Evolutionary conservation across 768 basidiomycete species (phyloP), one percentile per base, ranked within the genome.

Genomic region (Suillus clintonianus): DNA sequence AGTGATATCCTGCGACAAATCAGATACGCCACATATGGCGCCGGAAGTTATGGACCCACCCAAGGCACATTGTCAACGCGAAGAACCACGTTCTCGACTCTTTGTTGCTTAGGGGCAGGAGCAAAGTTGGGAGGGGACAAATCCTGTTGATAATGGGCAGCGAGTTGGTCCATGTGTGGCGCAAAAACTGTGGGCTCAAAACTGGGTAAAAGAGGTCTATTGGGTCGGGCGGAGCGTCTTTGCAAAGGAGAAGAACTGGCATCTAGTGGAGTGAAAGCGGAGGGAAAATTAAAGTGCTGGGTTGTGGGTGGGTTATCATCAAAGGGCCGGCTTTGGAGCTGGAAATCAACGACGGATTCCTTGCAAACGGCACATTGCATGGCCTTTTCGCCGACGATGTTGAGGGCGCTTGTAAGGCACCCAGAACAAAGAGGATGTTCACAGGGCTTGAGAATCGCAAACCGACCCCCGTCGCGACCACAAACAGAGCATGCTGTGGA

Each of bases 11-110:
- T 94, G 62, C 62, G 32, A 59, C 42, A 64, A 36, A 27, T 41
- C 34, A 64, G 59, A 59, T 30, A 43, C 51, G 69, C 55, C 67
- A 67, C 58, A 57, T 27, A 50, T 32, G 48, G 19, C 22, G n/a
- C 15, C n/a, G 32, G 34, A 65, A 27, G 60, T 51, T 51, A 48
- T 62, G 47, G 53, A 77, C 85, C 48, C 70, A 92, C 91, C 92
- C 92, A 94, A 57, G 93, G 93, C 60, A 94, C 91, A 69, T 95
- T 94, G 72, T 94, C 93, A 67, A 95, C 90, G 30, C 93, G 81
- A 50, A 95, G 81, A 14, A 94, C 92, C 36, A 88, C 80, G 30
- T 82, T 78, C 41, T 86, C 83, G 53, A 57, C 51, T 55, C 67
- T 62, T 51, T 63, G 70, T 60, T 65, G 70, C 32, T 68, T 32